Evolutionary conservation across 2,329 filamentous ascomycete species (phyloP), one percentile per base, ranked within the genome.

Genomic region (Talaromyces sp.): DNA sequence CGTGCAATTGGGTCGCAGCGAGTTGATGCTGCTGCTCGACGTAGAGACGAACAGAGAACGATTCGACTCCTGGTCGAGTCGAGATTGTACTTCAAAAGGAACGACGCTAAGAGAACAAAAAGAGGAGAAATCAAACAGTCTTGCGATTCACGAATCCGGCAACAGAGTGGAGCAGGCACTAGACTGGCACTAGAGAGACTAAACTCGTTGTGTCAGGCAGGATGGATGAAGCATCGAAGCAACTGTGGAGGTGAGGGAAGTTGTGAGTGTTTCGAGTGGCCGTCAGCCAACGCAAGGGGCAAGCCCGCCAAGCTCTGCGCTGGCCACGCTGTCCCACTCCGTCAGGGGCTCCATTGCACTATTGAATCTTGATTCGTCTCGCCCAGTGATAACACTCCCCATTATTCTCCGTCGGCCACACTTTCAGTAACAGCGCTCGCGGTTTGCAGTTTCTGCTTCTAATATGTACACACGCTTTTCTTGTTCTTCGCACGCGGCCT

Each of bases 221-320:
- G 11, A 50, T 50, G 24, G 13, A 50, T 13, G 35, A 31, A 31
- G 27, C 27, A 31, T 6, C 7, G 45, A 24, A 8, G 22, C 3
- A 13, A 52, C 24, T 31, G 24, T 48, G 45, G 45, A 48, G 47
- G 24, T n/a, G 45, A 24, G 16, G n/a, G 27, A 16, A n/a, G 27
- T 24, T 16, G 14, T 35, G 3, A 56, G 50, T 14, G 50, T 56
- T 35, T 56, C 31, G 50, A 37, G 50, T 56, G 33, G 52, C 48
- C 48, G 54, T 22, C 33, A 57, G 54, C 54, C 54, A 57, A 45
- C 56, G 56, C 56, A 59, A 59, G 56, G 56, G 56, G 37, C 27
- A 59, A 45, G 35, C 56, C 22, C 37, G 56, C 39, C 35, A 59
- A 59, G 56, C 56, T 43, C 37, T 59, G 37, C 14, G 56, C 39